Evolutionary conservation across 169 alveolate species (phyloP), one percentile per base, ranked within the genome.

Genomic region (Plasmodium gaboni): DNA sequence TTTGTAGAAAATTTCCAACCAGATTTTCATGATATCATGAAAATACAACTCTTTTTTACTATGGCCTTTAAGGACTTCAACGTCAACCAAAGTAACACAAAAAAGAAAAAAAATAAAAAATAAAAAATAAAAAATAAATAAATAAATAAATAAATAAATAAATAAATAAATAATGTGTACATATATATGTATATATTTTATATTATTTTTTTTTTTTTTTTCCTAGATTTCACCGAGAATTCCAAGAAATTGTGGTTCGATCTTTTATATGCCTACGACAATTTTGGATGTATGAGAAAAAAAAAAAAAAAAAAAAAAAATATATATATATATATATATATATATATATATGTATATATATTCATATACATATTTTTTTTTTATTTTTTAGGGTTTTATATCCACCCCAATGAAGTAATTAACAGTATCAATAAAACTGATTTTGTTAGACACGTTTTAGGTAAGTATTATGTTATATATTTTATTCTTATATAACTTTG

Each of bases 21-120:
- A 2, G 2, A 5, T 9, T 13, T 57, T 6, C 2, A 15, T 26
- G 68, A 64, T 42, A 2, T 2, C 0, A 1, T 6, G 22, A 76
- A 76, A n/a, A 22, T 8, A 3, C 76, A 76, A 42, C 50, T 63
- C 12, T 76, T 51, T 24, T 76, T 76, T 2, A 48, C 59, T 9
- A 64, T 44, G 73, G 63, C 89, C 2, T 76, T 76, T 32, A 76
- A 76, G 50, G 64, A 76, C 10, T 76, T 78, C 89, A 76, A 76
- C 76, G 67, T 76, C 8, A 76, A 76, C 26, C 89, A 76, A 24
- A 55, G 89, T 72, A 26, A 22, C 50, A 50, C 3, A 70, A 12
- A 50, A 8, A 15, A 67, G 15, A 4, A 32, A 32, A 48, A 5
- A 70, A 13, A 26, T 19, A n/a, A 13, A 50, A 13, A 9, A 32